A percentile compares a stretch with the other conserved stretches of the same genome.
Conservation (phyloP, 2,329 filamentous ascomycete species). For the Paecilomyces fulvus region DNA sequence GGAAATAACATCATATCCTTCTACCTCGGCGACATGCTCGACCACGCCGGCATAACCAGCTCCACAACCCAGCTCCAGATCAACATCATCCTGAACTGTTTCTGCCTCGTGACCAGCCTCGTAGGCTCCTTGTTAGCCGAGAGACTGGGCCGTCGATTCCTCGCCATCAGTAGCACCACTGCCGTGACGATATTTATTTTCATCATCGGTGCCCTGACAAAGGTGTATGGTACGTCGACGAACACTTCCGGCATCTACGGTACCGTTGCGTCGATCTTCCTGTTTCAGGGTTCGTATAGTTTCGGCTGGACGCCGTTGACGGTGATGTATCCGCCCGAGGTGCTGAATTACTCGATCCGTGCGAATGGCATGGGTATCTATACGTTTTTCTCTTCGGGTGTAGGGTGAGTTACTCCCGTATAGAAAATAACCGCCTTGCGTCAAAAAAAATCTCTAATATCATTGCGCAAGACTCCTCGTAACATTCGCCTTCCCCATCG, state of each 20-base stretch:
- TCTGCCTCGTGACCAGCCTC: conserved; percentile 38
- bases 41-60: conserved; percentile 40
- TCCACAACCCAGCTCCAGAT: conserved; percentile 34
- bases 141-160: conserved; percentile 36
- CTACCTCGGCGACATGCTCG: conserved; percentile 36
- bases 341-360: conserved; percentile 43
- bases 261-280: conserved; percentile 33
- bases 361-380: conserved; percentile 40
- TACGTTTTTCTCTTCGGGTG: conserved; percentile 14
- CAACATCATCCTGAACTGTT: conserved; percentile 42
- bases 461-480: conserved; percentile 25
- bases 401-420: conserved; percentile 11
- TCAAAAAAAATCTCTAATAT: background rate
- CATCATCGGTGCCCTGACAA: conserved; percentile 44
- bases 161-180: background rate
- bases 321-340: conserved; percentile 42
- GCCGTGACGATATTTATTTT: conserved; percentile 37
- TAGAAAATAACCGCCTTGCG: background rate
- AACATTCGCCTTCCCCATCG: conserved; percentile 37
- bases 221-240: conserved; percentile 20
- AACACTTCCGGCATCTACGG: conserved; percentile 7
- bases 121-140: conserved; percentile 37
- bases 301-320: conserved; percentile 45
- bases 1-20: conserved; percentile 36
- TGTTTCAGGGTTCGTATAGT: conserved; percentile 45